phyloP scores from a whole-genome alignment of 176 grass and related monocot species.

The Oryza meyeriana region DNA sequence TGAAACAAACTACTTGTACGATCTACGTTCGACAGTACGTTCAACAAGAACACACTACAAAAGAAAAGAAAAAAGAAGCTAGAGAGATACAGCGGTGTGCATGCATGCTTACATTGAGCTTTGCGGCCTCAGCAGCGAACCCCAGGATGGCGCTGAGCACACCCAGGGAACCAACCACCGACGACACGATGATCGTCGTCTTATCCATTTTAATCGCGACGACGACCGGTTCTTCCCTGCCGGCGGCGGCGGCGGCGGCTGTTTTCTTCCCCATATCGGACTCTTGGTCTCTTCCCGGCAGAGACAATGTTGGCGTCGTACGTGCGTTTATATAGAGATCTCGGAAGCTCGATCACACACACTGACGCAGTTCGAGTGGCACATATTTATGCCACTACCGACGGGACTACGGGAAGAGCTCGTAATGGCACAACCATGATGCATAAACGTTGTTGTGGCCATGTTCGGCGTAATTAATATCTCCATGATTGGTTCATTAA shows the following conservation, averaged over 20 bases:
- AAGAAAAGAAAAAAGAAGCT: not conserved
- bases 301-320: not conserved
- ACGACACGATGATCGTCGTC: constrained; percentile 11
- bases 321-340: not conserved
- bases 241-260: not conserved
- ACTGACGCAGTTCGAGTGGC: not conserved
- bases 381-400: not conserved
- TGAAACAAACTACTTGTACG: no score
- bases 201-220: constrained; percentile 5
- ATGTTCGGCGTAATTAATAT: not conserved
- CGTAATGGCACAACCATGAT: not conserved
- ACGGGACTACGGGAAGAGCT: not conserved
- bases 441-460: not conserved
- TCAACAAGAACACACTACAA: not conserved
- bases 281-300: not conserved
- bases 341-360: not conserved
- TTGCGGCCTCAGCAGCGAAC: constrained; percentile 35
- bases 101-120: constrained; percentile 25
- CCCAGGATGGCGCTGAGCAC: constrained; percentile 33
- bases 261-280: not conserved
- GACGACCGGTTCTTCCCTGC: not conserved
- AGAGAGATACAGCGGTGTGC: no score
- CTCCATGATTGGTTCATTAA: not conserved
- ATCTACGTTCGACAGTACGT: no score
- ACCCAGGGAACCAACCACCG: constrained; percentile 23